Evolutionary conservation across 225 moss, liverwort and hornwort species (phyloP), one percentile per base, ranked within the genome.

Genomic region (Antitrichia curtipendula): DNA sequence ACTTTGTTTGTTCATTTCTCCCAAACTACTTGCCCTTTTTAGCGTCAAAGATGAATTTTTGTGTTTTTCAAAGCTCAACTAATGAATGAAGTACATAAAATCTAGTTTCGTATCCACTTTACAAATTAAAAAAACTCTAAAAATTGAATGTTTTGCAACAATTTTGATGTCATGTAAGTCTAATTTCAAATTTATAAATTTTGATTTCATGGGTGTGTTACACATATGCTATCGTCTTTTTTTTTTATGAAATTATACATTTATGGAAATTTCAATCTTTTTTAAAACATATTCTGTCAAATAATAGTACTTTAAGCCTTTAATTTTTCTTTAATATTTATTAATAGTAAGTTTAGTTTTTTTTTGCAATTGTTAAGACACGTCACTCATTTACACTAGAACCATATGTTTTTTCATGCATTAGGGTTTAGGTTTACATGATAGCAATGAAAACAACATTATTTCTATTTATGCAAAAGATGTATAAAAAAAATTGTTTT

Each of bases 281-380:
- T 1, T 5, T 1, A 19, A 34, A 19, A 64, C 1, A 64, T 19
- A 64, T 36, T 65, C 0, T 1, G 2, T n/a, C 11, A 21, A 65
- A 20, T 20, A 21, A 11, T 11, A 36, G 0, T 20, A 65, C 11
- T 3, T 20, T 8, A 20, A 20, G 2, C 1, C 8, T 41, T 70
- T 24, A 4, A 41, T 15, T 25, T 25, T 21, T 70, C 5, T 15
- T 41, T 15, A 15, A 41, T 14, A 69, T 40, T 40, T 24, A 69
- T 69, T 40, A 13, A 4, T 24, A 69, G 5, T 8, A 13, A 66
- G 0, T 6, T 36, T 6, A n/a, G 13, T 4, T 50, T 6, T 10
- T 22, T 38, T 11, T 21, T 71, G 6, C 71, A 71, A 28, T 28
- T 43, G 10, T 45, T 0, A 9, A 6, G 43, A 43, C 0, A 9